phyloP scores from a whole-genome alignment of 116 monocot genomes.

The Posidonia oceanica region DNA sequence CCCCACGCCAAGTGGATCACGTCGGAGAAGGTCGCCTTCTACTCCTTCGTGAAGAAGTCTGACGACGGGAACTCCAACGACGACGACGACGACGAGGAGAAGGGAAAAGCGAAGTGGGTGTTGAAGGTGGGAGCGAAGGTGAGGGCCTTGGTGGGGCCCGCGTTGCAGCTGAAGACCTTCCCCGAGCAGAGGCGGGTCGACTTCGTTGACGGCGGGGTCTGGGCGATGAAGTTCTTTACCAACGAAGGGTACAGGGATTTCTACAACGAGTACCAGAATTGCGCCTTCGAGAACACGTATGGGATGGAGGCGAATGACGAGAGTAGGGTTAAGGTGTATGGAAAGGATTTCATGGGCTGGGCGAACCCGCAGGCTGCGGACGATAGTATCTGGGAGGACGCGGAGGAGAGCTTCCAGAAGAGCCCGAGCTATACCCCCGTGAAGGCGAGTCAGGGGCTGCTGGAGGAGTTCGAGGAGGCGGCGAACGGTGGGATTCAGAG shows the following conservation, averaged over 20 bases:
- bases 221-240: conserved; percentile 67
- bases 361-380: conserved; percentile 62
- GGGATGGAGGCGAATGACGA: conserved; percentile 56
- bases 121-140: conserved; percentile 60
- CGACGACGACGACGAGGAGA: conserved; percentile 10
- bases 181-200: conserved; percentile 80
- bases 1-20: conserved; percentile 60
- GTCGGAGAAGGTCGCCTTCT: conserved; percentile 52
- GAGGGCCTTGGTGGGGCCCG: conserved; percentile 38
- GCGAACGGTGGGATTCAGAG: conserved; percentile 67
- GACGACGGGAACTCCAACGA: conserved; percentile 1
- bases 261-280: conserved; percentile 37
- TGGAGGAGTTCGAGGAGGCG: conserved; percentile 93
- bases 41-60: conserved; percentile 35
- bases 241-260: conserved; percentile 38
- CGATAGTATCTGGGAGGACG: conserved; percentile 89
- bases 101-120: conserved; percentile 31
- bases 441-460: conserved; percentile 26
- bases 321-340: conserved; percentile 52
- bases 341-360: conserved; percentile 94
- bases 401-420: conserved; percentile 49
- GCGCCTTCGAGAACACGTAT: conserved; percentile 76
- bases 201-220: conserved; percentile 83
- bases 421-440: conserved; percentile 13
- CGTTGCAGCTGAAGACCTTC: conserved; percentile 69